phyloP scores from a whole-genome alignment of 192 early-diverging fungal genomes.

The Coemansia sp. region DNA sequence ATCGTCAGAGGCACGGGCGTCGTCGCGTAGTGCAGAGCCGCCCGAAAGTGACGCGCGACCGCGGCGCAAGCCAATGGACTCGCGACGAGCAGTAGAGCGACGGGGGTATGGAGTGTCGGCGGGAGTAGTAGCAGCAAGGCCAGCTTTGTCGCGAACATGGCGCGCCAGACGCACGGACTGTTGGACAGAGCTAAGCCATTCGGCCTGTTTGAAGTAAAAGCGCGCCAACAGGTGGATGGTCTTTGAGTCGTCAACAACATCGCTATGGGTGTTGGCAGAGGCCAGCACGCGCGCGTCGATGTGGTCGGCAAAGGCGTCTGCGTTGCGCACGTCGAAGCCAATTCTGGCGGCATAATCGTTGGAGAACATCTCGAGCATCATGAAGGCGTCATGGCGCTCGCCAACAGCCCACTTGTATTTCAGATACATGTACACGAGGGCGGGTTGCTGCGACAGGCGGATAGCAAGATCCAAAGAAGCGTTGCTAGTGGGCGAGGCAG shows the following conservation, averaged over 20 bases:
- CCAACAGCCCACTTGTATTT: slow-evolving; percentile 60
- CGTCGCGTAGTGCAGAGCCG: background rate
- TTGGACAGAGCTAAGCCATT: slow-evolving; percentile 75
- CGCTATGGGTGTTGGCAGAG: background rate
- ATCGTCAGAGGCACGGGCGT: background rate
- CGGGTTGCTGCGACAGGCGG: slow-evolving; percentile 39
- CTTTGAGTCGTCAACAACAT: slow-evolving; percentile 14
- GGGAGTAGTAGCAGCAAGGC: background rate
- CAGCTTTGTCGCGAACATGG: slow-evolving; percentile 27
- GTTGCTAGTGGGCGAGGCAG: background rate
- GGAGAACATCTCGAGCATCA: slow-evolving; percentile 77
- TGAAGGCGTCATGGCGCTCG: slow-evolving; percentile 58
- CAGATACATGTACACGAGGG: slow-evolving; percentile 81
- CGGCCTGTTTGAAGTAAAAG: slow-evolving; percentile 91
- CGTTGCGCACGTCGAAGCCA: slow-evolving; percentile 35
- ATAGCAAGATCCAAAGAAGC: slow-evolving; percentile 25
- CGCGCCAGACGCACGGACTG: slow-evolving; percentile 21
- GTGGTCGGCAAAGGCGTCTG: slow-evolving; percentile 27
- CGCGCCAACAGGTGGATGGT: slow-evolving; percentile 61
- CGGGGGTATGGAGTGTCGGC: slow-evolving; percentile 10
- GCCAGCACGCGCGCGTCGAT: slow-evolving; percentile 21
- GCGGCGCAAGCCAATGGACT: slow-evolving; percentile 12
- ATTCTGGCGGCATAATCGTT: slow-evolving; percentile 56
- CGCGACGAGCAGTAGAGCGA: slow-evolving; percentile 4
- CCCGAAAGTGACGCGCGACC: background rate